phyloP scores from a whole-genome alignment of 1,284 basidiomycete species.

The Rhodotorula sp. region DNA sequence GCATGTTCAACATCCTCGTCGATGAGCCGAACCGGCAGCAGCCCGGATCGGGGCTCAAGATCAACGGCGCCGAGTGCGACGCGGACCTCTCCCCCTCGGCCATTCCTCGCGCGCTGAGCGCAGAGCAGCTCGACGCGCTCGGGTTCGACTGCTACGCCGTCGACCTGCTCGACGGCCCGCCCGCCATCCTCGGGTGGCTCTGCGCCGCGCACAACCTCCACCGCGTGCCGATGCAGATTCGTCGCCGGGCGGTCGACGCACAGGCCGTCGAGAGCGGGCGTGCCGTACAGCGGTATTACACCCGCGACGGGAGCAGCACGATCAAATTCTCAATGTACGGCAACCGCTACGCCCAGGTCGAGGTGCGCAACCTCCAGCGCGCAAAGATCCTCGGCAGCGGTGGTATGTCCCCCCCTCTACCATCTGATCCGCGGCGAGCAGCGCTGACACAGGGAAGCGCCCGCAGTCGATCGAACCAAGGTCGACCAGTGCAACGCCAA shows the following conservation, averaged over 20 bases:
- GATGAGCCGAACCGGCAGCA: constrained; percentile 70
- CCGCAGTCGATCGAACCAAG: constrained; percentile 12
- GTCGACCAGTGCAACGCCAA: not conserved
- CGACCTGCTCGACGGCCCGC: constrained; percentile 62
- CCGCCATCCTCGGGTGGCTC: constrained; percentile 54
- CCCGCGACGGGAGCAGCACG: constrained; percentile 26
- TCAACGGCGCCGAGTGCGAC: constrained; percentile 49
- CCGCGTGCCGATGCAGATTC: constrained; percentile 23
- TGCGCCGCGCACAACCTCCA: constrained; percentile 33
- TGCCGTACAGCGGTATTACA: constrained; percentile 31
- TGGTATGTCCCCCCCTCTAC: constrained; percentile 9
- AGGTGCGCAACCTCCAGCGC: constrained; percentile 5
- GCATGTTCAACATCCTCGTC: constrained; percentile 59
- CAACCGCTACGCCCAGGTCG: constrained; percentile 1
- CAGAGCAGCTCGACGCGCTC: constrained; percentile 62
- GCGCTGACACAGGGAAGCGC: too few species aligned
- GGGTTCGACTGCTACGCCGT: constrained; percentile 83
- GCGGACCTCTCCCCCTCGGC: constrained; percentile 5
- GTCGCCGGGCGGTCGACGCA: not conserved
- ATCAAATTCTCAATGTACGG: constrained; percentile 38
- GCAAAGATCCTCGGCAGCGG: constrained; percentile 28
- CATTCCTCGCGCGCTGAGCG: constrained; percentile 59
- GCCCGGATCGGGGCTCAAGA: constrained; percentile 37
- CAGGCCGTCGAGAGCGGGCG: not conserved
- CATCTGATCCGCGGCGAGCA: too few species aligned